Evolutionary conservation across 805 yeast species (phyloP).

Genomic region (Pichia cephalocereana): DNA sequence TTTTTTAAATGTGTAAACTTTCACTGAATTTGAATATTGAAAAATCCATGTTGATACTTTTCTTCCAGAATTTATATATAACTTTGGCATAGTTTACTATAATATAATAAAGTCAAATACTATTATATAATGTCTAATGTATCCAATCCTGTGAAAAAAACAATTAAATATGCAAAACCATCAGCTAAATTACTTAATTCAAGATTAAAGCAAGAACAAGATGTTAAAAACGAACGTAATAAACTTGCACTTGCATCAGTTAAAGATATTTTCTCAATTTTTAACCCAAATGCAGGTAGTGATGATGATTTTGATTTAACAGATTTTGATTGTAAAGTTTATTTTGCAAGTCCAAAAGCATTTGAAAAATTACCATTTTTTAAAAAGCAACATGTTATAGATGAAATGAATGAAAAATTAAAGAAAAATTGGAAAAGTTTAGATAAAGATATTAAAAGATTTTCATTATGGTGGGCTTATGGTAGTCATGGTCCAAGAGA

Average conservation of each 20-base stretch:
- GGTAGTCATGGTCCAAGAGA: constrained; percentile 68
- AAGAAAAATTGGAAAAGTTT: constrained; percentile 50
- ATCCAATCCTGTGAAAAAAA: constrained; percentile 1
- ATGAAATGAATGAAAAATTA: constrained; percentile 34
- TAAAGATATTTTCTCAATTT: constrained; percentile 29
- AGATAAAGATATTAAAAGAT: constrained; percentile 39
- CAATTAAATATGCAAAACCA: constrained; percentile 14
- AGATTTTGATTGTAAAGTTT: constrained; percentile 26
- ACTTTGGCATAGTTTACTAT: too few relatives aligned
- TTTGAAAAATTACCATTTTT: constrained; percentile 31
- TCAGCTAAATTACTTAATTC: constrained; percentile 13
- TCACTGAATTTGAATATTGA: too few relatives aligned
- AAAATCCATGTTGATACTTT: too few relatives aligned
- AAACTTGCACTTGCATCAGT: constrained; percentile 31
- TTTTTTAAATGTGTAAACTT: too few relatives aligned
- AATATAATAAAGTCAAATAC: too few relatives aligned
- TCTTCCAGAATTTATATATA: too few relatives aligned
- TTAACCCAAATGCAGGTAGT: constrained; percentile 23
- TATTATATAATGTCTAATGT: neutral
- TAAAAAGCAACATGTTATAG: constrained; percentile 49
- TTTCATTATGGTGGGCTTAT: constrained; percentile 54
- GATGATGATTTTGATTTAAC: constrained; percentile 25
- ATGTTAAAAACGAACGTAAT: constrained; percentile 24
- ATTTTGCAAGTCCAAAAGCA: constrained; percentile 23
- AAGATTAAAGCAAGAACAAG: constrained; percentile 21